Evolutionary conservation across 306 rosid genomes (phyloP).

Genomic region (Betula pendula): DNA sequence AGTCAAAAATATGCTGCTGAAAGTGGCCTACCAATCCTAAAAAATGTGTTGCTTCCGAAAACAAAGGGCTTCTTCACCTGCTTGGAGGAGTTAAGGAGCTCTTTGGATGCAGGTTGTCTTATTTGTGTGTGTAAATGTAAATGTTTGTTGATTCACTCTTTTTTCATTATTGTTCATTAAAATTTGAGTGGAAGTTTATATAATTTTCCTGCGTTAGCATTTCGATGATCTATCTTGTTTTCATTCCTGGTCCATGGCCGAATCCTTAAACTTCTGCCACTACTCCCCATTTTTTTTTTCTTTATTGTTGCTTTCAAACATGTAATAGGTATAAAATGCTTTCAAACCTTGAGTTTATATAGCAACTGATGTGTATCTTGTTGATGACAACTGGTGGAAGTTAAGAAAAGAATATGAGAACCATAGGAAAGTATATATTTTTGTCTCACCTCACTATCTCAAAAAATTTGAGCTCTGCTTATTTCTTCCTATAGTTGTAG

Average conservation of each 20-base stretch:
- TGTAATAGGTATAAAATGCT: neutral
- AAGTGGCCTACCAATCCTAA: slow-evolving; percentile 63
- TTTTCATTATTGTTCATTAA: neutral
- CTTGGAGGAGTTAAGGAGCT: slow-evolving; percentile 54
- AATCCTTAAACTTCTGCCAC: neutral
- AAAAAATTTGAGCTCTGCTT: neutral
- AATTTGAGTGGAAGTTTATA: neutral
- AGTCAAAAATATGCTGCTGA: slow-evolving; percentile 76
- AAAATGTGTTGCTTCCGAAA: slow-evolving; percentile 70
- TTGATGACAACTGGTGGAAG: neutral
- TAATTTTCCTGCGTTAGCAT: neutral
- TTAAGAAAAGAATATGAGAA: neutral
- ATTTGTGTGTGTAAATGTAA: slow-evolving; percentile 15
- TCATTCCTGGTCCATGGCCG: neutral
- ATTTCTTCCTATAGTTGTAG: neutral
- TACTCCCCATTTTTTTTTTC: neutral
- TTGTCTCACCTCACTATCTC: neutral
- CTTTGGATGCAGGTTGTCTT: slow-evolving; percentile 65
- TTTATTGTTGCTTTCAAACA: neutral
- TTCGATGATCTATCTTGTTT: slow-evolving; percentile 1
- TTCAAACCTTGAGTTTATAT: neutral
- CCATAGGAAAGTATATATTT: neutral
- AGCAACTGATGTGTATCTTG: neutral
- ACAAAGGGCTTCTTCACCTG: slow-evolving; percentile 72
- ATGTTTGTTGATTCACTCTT: neutral